Conservation (phyloP, 441 rosid genomes). For the Arabidopsis hybrid region DNA sequence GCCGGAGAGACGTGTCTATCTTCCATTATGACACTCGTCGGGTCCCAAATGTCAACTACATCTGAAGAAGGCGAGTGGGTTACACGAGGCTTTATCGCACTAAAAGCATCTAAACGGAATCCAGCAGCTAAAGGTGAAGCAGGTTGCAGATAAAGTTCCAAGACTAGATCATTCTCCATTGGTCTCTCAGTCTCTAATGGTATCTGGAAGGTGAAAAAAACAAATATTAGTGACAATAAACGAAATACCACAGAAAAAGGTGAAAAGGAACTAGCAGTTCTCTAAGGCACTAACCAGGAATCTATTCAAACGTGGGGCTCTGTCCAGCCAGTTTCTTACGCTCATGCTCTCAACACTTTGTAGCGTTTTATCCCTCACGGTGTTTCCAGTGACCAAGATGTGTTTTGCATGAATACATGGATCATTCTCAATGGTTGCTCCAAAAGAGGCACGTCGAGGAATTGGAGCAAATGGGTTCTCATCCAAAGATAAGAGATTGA, state of each 20-base stretch:
- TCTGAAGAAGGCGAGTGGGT: slow-evolving; percentile 84
- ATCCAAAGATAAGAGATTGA: slow-evolving; percentile 79
- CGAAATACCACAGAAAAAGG: slow-evolving; percentile 22
- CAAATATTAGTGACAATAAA: slow-evolving; percentile 11
- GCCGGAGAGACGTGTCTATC: slow-evolving; percentile 83
- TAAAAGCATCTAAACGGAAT: slow-evolving; percentile 84
- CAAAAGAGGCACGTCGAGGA: slow-evolving; percentile 82
- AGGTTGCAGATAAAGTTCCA: slow-evolving; percentile 84
- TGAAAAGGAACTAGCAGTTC: slow-evolving; percentile 26
- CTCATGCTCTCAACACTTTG: slow-evolving; percentile 68
- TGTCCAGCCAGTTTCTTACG: slow-evolving; percentile 72
- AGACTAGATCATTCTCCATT: slow-evolving; percentile 67
- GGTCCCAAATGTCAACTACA: slow-evolving; percentile 60
- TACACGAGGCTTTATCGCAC: slow-evolving; percentile 78
- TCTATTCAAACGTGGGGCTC: slow-evolving; percentile 79
- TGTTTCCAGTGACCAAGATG: slow-evolving; percentile 74
- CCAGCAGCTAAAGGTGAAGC: slow-evolving; percentile 80
- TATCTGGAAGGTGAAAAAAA: slow-evolving; percentile 54
- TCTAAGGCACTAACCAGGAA: slow-evolving; percentile 69
- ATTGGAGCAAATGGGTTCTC: slow-evolving; percentile 90
- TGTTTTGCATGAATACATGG: slow-evolving; percentile 94
- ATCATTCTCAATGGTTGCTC: slow-evolving; percentile 73
- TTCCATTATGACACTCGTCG: slow-evolving; percentile 67
- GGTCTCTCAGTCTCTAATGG: slow-evolving; percentile 79
- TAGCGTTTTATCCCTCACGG: slow-evolving; percentile 57